Evolutionary conservation across 2,329 filamentous ascomycete genomes (phyloP).

Genomic region (Hyphodiscus sp.): DNA sequence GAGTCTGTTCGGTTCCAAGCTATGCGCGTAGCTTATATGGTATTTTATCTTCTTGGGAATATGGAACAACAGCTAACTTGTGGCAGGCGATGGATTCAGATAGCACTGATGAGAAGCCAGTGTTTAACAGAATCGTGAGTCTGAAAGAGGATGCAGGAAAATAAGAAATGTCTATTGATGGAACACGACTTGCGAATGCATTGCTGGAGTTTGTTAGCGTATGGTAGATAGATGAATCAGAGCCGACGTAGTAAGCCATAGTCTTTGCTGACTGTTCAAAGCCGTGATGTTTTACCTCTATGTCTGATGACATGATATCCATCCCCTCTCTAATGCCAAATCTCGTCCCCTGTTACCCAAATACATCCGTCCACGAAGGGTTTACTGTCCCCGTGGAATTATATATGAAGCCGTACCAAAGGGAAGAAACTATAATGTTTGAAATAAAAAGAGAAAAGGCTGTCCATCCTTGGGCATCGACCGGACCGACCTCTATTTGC

Average conservation of each 20-base stretch:
- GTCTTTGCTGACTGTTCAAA: no score
- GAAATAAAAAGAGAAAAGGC: conserved; percentile 1
- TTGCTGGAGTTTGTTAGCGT: neutral
- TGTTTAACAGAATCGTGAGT: conserved; percentile 87
- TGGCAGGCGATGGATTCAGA: conserved; percentile 65
- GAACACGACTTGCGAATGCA: neutral
- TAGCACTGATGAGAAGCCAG: conserved; percentile 69
- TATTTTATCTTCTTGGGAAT: conserved; percentile 7
- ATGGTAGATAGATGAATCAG: neutral
- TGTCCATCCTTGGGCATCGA: neutral
- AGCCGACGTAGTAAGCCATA: no score
- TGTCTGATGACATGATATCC: neutral
- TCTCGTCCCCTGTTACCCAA: conserved; percentile 1
- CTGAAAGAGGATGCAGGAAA: conserved; percentile 84
- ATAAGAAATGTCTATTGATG: conserved; percentile 20
- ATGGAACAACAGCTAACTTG: conserved; percentile 1
- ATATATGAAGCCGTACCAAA: conserved; percentile 11
- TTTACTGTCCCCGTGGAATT: conserved; percentile 1
- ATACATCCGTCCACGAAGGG: conserved; percentile 9
- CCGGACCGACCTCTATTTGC: neutral
- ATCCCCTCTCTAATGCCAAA: no score
- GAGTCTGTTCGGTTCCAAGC: conserved; percentile 87
- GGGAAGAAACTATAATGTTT: neutral
- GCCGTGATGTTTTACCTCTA: no score
- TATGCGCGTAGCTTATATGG: conserved; percentile 71